Evolutionary conservation across 176 grass and related monocot species (phyloP), one percentile per base, ranked within the genome.

Genomic region (Oryza australiensis): DNA sequence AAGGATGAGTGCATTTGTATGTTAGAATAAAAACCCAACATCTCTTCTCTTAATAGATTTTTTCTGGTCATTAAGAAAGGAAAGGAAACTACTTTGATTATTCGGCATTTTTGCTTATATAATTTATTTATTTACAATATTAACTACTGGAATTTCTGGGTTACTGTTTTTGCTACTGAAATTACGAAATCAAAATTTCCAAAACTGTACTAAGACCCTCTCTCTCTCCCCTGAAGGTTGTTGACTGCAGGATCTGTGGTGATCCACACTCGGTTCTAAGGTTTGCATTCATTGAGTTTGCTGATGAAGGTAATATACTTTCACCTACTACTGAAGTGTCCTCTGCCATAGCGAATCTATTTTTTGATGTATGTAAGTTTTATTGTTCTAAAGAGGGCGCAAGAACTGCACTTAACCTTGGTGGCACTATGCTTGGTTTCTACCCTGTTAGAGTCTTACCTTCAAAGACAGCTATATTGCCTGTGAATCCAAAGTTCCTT

Each of bases 401-500:
- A 14, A 91, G 88, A 74, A 35, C 81, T 79, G 95, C 95, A 62
- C 85, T 97, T 62, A 92, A 68, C 64, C 95, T 97, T 84, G 84
- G 84, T 64, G 95, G 95, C 22, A 97, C 92, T 32, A 81, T 97
- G 87, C 89, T 97, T 80, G 95, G 95, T 43, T 97, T 82, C 82
- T 97, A 93, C 77, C 92, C 95, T 59, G 86, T 97, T 73, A 94
- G 92, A 93, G 95, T 97, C 26, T 91, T 98, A 57, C 95, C 95
- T 87, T 98, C 95, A 51, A 98, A 94, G 86, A 98, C 95, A 84
- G 92, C 95, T 22, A 98, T 98, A 65, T 84, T 98, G 71, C 95
- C 95, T 91, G 95, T 98, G 79, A 98, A 98, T 93, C 95, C 90
- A 64, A 98, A 94, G 62, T 98, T 94, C 75, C 95, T 98, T 85